Conservation (phyloP, 352 stramenopile species). For the Pythium dissimile region DNA sequence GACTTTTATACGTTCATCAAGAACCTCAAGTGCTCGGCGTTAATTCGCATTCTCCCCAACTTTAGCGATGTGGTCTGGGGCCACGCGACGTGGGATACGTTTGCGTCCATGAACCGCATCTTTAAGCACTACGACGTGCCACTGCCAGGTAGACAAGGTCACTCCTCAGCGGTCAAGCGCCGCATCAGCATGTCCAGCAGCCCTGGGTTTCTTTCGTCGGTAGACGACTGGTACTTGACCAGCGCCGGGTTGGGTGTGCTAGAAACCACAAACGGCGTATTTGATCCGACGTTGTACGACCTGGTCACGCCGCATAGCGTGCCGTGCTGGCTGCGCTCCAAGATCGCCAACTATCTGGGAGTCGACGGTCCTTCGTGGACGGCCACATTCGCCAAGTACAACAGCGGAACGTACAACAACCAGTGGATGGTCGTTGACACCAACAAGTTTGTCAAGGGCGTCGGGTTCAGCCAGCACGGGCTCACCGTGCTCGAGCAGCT, state of each 20-base stretch:
- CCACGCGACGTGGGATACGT: slow-evolving; percentile 72
- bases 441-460: slow-evolving; percentile 40
- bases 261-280: slow-evolving; percentile 73
- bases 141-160: slow-evolving; percentile 18
- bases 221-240: slow-evolving; percentile 83
- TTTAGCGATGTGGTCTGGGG: slow-evolving; percentile 61
- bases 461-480: slow-evolving; percentile 37
- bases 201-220: slow-evolving; percentile 65
- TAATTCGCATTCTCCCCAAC: slow-evolving; percentile 61
- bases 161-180: slow-evolving; percentile 15
- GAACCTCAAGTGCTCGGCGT: slow-evolving; percentile 66
- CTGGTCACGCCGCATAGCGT: slow-evolving; percentile 44
- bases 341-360: slow-evolving; percentile 48
- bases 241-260: slow-evolving; percentile 44
- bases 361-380: slow-evolving; percentile 46
- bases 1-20: slow-evolving; percentile 45
- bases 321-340: slow-evolving; percentile 60
- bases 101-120: slow-evolving; percentile 68
- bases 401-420: slow-evolving; percentile 83
- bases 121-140: slow-evolving; percentile 82
- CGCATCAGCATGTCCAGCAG: slow-evolving; percentile 75
- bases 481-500: slow-evolving; percentile 77
- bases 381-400: slow-evolving; percentile 44
- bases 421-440: slow-evolving; percentile 82
- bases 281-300: slow-evolving; percentile 49